Evolutionary conservation across 805 yeast species (phyloP), one percentile per base, ranked within the genome.

Genomic region (Torulaspora indica): DNA sequence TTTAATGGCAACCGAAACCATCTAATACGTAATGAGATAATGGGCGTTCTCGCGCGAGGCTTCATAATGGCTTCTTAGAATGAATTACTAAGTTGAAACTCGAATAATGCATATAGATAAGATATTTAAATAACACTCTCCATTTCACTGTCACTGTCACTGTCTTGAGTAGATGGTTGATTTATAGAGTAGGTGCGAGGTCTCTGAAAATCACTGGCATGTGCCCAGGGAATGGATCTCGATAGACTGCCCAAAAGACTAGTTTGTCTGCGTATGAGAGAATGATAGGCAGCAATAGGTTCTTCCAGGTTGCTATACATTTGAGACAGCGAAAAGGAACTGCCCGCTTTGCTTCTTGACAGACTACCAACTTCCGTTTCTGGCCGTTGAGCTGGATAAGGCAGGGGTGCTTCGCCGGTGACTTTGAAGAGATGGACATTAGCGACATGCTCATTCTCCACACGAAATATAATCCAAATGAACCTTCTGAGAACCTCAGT

Each of bases 361-460:
- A 31, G 20, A 35, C 33, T 31, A 15, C 40, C 42, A 1, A 34
- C 23, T 52, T 58, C 45, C 49, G 51, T 33, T 44, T 29, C 18
- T 42, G 34, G 3, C 41, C 35, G 24, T 45, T 25, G 14, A 43
- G 33, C 37, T 15, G 79, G 77, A 51, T 88, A 91, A 0, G 98
- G 98, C 42, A 91, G 67, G 2, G 91, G 86, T 8, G 87, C 70
- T 48, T 91, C 96, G 46, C 95, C 78, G 8, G 95, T 82, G 0
- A 97, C 98, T 51, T 95, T 75, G 64, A 82, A 85, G 35, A 88
- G 68, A 43, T 79, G 80, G 8, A 89, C 95, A 60, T 91, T 91
- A 0, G 97, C 81, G 37, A 90, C 82, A 64, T 93, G 98, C 64
- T 93, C 98, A 65, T 93, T 93, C 56, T 93, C 98, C 76, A 93